These are phyloP conservation scores for Eragrostis tef DNA, from an alignment of 202 grass and related monocot species.

Conservation along the genomic window DNA sequence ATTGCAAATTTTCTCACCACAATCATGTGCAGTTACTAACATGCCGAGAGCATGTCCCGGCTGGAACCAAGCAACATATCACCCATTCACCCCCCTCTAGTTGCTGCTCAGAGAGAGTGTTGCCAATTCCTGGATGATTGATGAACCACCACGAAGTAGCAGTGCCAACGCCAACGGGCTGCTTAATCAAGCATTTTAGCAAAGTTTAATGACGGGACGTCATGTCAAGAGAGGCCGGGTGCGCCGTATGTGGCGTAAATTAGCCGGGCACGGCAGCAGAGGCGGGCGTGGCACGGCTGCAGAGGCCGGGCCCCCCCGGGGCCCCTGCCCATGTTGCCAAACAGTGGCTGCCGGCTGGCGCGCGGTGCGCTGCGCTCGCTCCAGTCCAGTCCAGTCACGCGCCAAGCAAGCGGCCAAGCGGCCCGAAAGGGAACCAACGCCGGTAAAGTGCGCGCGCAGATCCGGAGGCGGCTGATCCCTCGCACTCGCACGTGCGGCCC, in stretches of 20 bases:
- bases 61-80: too few species aligned
- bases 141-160: too few species aligned
- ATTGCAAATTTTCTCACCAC: too few species aligned
- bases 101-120: too few species aligned
- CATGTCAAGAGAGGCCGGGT: neutral
- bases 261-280: conserved; percentile 30
- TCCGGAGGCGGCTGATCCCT: conserved; percentile 8
- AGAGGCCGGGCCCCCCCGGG: neutral
- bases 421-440: neutral
- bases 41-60: too few species aligned
- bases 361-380: too few species aligned
- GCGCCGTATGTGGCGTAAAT: neutral
- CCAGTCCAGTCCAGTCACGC: neutral
- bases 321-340: neutral
- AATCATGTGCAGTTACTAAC: too few species aligned
- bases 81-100: too few species aligned
- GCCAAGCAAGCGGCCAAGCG: neutral
- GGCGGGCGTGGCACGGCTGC: neutral
- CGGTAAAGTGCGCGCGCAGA: too few species aligned
- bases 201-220: neutral
- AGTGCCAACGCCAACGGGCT: too few species aligned
- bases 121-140: too few species aligned
- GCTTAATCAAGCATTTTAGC: too few species aligned
- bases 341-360: conserved; percentile 1
- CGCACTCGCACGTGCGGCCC: conserved; percentile 2